A percentile compares a stretch with the other conserved stretches of the same genome.
Evolutionary conservation across 805 yeast species (phyloP).

Genomic region (Torulaspora microellipsoides): DNA sequence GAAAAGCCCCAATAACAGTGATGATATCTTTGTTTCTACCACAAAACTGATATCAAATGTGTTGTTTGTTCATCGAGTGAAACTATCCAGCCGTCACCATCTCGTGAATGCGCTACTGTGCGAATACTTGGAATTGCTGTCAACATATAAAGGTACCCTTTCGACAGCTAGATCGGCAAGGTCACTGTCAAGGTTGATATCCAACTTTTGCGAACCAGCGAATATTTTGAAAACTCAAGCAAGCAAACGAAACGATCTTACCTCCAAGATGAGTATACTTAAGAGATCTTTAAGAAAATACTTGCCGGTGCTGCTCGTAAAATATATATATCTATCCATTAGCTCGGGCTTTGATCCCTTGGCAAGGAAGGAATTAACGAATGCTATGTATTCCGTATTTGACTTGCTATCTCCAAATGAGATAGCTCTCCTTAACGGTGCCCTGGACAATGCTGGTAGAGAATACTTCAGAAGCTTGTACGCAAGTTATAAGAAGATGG

Average conservation of each 20-base stretch:
- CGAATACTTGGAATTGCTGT: conserved; percentile 47
- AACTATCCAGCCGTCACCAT: conserved; percentile 71
- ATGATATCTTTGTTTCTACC: conserved; percentile 36
- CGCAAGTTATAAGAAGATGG: conserved; percentile 66
- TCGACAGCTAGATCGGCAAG: conserved; percentile 39
- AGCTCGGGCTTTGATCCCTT: conserved; percentile 43
- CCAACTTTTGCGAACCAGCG: conserved; percentile 70
- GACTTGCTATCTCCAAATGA: conserved; percentile 68
- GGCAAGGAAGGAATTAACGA: conserved; percentile 46
- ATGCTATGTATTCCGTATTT: conserved; percentile 59
- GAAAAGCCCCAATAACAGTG: conserved; percentile 10
- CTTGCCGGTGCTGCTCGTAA: conserved; percentile 53
- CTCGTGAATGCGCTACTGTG: conserved; percentile 48
- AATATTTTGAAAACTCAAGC: conserved; percentile 22
- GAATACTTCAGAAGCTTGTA: conserved; percentile 62
- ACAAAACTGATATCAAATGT: conserved; percentile 55
- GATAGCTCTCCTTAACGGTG: conserved; percentile 53
- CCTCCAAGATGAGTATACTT: conserved; percentile 50
- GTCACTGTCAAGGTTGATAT: conserved; percentile 53
- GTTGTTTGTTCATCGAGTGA: conserved; percentile 61
- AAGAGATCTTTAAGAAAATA: conserved; percentile 62
- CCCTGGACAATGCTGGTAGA: conserved; percentile 66
- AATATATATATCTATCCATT: conserved; percentile 54
- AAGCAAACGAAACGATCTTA: conserved; percentile 39
- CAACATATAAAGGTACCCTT: conserved; percentile 20